Conservation (phyloP, 176 grass and related monocot species). For the Bolboschoenus planiculmis region DNA sequence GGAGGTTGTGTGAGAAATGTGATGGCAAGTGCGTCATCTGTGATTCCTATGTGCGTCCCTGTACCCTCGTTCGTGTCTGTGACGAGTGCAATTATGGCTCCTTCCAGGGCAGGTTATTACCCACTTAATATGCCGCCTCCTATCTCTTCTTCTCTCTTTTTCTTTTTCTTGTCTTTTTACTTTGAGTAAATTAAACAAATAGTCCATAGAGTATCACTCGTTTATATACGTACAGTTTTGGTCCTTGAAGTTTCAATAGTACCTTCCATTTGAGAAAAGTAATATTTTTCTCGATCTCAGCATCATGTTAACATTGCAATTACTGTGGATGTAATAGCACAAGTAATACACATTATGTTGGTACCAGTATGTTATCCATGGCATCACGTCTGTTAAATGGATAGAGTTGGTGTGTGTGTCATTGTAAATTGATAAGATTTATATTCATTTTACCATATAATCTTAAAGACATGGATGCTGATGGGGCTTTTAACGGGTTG, state of each 20-base stretch:
- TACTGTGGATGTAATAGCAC: not conserved
- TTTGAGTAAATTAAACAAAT: not conserved
- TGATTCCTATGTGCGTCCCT: constrained; percentile 67
- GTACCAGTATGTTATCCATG: not conserved
- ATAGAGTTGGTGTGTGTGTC: not conserved
- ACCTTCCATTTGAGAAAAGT: not conserved
- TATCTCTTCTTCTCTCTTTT: not conserved
- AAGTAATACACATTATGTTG: not conserved
- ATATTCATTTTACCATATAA: not conserved
- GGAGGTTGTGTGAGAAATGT: constrained; percentile 68
- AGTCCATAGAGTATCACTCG: not conserved
- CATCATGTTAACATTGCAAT: not conserved
- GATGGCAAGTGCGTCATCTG: constrained; percentile 79
- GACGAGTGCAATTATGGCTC: constrained; percentile 86
- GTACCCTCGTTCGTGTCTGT: constrained; percentile 64
- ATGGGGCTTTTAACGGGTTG: not conserved
- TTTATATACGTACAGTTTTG: not conserved
- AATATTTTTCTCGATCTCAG: not conserved
- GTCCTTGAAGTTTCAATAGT: not conserved
- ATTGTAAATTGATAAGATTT: not conserved
- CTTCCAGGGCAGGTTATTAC: constrained; percentile 48
- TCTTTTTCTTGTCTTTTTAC: not conserved
- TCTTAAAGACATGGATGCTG: not conserved
- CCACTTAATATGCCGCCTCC: not conserved
- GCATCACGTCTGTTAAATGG: not conserved